Evolutionary conservation across 108 stramenopile species (phyloP).

Genomic region (Nitzschia sp.): DNA sequence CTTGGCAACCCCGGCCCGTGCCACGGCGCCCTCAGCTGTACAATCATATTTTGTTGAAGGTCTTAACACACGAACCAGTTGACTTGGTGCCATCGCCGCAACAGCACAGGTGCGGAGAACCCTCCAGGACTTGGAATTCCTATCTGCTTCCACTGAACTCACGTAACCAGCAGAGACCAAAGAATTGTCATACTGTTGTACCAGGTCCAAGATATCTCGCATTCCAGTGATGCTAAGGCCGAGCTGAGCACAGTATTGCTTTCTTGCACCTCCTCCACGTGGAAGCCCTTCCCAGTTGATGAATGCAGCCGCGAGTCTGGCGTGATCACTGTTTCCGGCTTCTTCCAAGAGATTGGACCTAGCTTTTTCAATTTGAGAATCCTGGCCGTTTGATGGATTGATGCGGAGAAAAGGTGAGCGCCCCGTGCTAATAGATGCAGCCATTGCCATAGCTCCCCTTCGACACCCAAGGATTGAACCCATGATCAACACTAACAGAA

Average conservation of each 20-base stretch:
- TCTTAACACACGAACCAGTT: constrained; percentile 70
- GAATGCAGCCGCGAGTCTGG: constrained; percentile 68
- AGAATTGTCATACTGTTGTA: constrained; percentile 64
- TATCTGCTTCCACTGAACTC: constrained; percentile 51
- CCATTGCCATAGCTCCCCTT: constrained; percentile 71
- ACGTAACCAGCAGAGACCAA: constrained; percentile 54
- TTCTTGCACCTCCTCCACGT: constrained; percentile 41
- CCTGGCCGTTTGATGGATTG: constrained; percentile 29
- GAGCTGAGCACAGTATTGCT: constrained; percentile 56
- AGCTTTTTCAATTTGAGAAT: not conserved
- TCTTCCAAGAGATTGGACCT: constrained; percentile 57
- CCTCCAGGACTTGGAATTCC: constrained; percentile 65
- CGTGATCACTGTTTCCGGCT: constrained; percentile 84
- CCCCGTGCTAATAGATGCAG: constrained; percentile 75
- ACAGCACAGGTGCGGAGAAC: constrained; percentile 71
- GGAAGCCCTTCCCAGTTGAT: constrained; percentile 52
- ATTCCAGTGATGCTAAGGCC: constrained; percentile 69
- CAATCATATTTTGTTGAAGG: constrained; percentile 75
- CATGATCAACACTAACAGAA: constrained; percentile 61
- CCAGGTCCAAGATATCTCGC: constrained; percentile 75
- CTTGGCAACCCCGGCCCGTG: constrained; percentile 66
- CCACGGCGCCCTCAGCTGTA: constrained; percentile 77
- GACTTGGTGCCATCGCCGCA: constrained; percentile 67
- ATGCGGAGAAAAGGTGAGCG: constrained; percentile 78
- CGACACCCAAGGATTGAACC: constrained; percentile 80